These are phyloP conservation scores for Blastomyces parvus DNA, from an alignment of 2,329 filamentous ascomycete genomes.

Conservation along the genomic window DNA sequence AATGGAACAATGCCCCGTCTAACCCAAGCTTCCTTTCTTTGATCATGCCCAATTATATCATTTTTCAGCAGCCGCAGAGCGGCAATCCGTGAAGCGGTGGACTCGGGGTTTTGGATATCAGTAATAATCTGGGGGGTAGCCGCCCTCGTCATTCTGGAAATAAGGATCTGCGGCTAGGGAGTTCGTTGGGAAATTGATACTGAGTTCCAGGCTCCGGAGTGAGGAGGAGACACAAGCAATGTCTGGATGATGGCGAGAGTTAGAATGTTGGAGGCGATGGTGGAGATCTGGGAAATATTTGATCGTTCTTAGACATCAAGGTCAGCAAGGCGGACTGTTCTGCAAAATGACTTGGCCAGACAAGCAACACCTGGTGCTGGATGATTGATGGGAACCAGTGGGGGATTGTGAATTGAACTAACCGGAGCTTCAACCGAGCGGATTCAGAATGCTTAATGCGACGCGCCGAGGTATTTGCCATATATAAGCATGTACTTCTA, in stretches of 20 bases:
- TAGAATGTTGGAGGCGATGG: background rate
- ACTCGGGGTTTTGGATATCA: constrained; percentile 48
- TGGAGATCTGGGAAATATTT: background rate
- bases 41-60: constrained; percentile 75
- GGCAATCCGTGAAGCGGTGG: constrained; percentile 35
- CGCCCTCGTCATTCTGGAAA: constrained; percentile 45
- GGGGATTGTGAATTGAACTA: background rate
- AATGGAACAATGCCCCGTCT: constrained; percentile 53
- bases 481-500: background rate
- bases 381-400: background rate
- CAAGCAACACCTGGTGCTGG: background rate
- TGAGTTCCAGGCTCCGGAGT: background rate
- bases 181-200: background rate
- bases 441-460: background rate
- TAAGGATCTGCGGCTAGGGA: background rate
- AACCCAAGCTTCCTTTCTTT: constrained; percentile 75
- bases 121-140: constrained; percentile 46
- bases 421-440: background rate
- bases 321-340: background rate
- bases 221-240: background rate
- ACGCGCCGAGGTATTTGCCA: background rate
- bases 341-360: background rate
- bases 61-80: constrained; percentile 73
- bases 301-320: background rate
- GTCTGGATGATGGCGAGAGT: background rate